These are phyloP conservation scores for Massariosphaeria phaeospora DNA, from an alignment of 495 filamentous ascomycete species.

Conservation along the genomic window DNA sequence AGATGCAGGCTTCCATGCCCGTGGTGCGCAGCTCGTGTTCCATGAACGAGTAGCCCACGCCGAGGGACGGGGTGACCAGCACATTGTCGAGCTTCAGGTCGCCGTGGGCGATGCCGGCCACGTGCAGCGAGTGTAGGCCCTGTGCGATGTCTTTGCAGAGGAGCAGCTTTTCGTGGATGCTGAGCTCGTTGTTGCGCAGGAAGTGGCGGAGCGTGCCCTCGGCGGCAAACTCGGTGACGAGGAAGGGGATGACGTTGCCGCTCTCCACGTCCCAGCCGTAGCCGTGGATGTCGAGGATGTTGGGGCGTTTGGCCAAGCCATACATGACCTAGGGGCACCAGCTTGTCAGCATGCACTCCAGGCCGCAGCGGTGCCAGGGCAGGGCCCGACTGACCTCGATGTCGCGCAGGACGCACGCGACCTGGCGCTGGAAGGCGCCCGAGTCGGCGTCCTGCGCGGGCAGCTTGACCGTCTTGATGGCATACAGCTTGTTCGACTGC, in stretches of 20 bases:
- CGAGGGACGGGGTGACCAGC: conserved; percentile 1
- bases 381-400: too few relatives aligned
- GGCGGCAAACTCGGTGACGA: too few relatives aligned
- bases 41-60: background rate
- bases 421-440: conserved; percentile 30
- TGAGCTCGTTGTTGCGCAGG: conserved; percentile 20
- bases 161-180: conserved; percentile 3
- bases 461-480: conserved; percentile 37
- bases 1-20: conserved; percentile 5
- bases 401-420: conserved; percentile 36
- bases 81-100: conserved; percentile 15
- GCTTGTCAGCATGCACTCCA: too few relatives aligned
- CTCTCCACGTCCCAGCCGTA: too few relatives aligned
- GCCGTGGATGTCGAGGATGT: too few relatives aligned
- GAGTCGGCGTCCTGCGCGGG: conserved; percentile 9
- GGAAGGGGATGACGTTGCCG: too few relatives aligned
- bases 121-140: conserved; percentile 6
- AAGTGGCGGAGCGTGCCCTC: conserved; percentile 36
- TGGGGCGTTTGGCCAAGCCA: too few relatives aligned
- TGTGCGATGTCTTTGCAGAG: conserved; percentile 7
- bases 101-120: conserved; percentile 5
- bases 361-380: too few relatives aligned
- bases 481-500: conserved; percentile 27
- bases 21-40: background rate
- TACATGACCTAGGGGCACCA: too few relatives aligned